Percentiles rank a stretch among this genome's conserved stretches.
Conservation (phyloP, 192 early-diverging fungal genomes). For the Backusella circina region DNA sequence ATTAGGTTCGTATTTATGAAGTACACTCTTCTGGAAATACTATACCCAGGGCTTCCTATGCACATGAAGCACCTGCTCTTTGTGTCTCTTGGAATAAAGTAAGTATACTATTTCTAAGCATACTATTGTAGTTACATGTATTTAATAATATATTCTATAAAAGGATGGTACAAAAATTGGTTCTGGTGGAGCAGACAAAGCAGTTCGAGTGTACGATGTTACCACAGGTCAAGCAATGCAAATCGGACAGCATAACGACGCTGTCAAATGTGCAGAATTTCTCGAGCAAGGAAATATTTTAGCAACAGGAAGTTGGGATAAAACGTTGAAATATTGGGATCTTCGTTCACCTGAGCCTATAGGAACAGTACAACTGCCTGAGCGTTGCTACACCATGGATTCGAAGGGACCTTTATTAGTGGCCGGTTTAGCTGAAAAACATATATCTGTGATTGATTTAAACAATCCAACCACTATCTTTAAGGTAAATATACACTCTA, state of each 20-base stretch:
- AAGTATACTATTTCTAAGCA: not conserved
- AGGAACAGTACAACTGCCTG: slow-evolving; percentile 69
- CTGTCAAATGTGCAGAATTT: slow-evolving; percentile 79
- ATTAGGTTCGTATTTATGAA: slow-evolving; percentile 89
- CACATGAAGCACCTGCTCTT: slow-evolving; percentile 83
- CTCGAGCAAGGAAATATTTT: slow-evolving; percentile 68
- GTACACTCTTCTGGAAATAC: slow-evolving; percentile 72
- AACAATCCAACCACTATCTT: slow-evolving; percentile 69
- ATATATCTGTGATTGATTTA: slow-evolving; percentile 77
- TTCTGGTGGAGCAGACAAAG: slow-evolving; percentile 92
- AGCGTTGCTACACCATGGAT: slow-evolving; percentile 92
- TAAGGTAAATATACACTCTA: slow-evolving; percentile 43
- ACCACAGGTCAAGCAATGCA: slow-evolving; percentile 75
- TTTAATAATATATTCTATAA: not conserved
- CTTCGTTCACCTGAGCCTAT: slow-evolving; percentile 73
- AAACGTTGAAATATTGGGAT: slow-evolving; percentile 97
- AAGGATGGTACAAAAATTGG: slow-evolving; percentile 89
- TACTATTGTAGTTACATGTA: not conserved
- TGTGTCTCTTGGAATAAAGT: slow-evolving; percentile 85
- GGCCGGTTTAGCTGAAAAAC: slow-evolving; percentile 84
- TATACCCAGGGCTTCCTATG: slow-evolving; percentile 71
- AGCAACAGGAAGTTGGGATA: slow-evolving; percentile 95
- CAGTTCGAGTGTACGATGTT: slow-evolving; percentile 79
- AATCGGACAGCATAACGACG: slow-evolving; percentile 83
- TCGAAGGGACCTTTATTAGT: slow-evolving; percentile 74